Base-by-base conservation (phyloP, 768 basidiomycete genomes). In the Pholiota microspora region DNA sequence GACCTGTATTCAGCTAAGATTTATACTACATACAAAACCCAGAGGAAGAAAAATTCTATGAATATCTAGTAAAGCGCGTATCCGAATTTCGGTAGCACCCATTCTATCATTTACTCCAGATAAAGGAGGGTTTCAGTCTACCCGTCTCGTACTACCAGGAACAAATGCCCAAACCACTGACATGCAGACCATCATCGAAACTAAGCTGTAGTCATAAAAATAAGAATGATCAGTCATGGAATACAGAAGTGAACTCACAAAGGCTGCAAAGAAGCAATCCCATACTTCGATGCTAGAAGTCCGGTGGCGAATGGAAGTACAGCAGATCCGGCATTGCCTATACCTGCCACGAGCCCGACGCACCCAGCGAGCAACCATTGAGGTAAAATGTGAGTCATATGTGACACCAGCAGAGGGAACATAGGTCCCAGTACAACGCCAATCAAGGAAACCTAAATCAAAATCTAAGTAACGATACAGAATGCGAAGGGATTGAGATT, bases 391-490 rank as follows among this genome's bases (percentile, higher is more conserved):
- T 81, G 77, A 2, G 83, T 77, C 12, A 85, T 74, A 42, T 88
- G 80, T 60, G 85, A 86, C 76, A 92, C 83, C 6, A 82, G 74
- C 29, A 88, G 76, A 2, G 86, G 86, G 64, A 83, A 89, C 71
- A 90, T 81, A 3, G 88, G 88, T 0, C 88, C 89, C 28, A 92
- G 71, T n/a, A 89, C 67, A 9, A 89, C 56, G 10, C 89, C 89
- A 10, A 88, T 69, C 34, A 89, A 53, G 1, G 85, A 77, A 25
- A 90, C 55, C 64, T 66, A 23, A 46, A 38, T 16, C 12, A 24
- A 38, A 21, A 25, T 18, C 1, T 21, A 7, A 49, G 38, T 18
- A 45, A 4, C 6, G 32, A 47, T 1, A 2, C 15, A 16, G 16
- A 8, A 16, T 2, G 40, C 1, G 1, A 3, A 10, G 24, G n/a